Base-by-base conservation (phyloP, 495 filamentous ascomycete species). In the Tirmania nivea region DNA sequence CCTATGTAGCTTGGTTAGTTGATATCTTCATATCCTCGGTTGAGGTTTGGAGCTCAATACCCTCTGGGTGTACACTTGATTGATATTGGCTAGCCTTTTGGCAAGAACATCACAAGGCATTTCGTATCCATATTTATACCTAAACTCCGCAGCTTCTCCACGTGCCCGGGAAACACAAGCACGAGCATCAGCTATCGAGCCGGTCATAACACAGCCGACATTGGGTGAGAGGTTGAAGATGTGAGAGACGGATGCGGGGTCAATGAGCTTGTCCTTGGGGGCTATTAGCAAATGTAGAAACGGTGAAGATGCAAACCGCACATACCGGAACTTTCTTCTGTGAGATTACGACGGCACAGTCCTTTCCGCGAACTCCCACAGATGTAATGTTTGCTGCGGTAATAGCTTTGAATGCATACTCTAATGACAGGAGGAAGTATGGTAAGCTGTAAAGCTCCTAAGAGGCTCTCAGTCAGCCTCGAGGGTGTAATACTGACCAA, bases 381-480 rank as follows among this genome's bases (percentile, higher is more conserved):
- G 90, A 90, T 69, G 90, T 96, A 68, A 96, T 97, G 68, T 96
- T 96, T 48, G 90, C 90, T 50, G 90, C 87, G 58, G 89, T 96
- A 70, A 97, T 97, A 42, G 90, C 90, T 72, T 97, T 97, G 79
- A 97, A 97, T 54, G 90, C 90, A 94, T 97, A 97, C 77, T 97
- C 90, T 96, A 50, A 31, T 45, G 12, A 8, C 39, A 3, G 7
- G 25, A 31, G 2, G 25, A 45, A 45, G 3, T 45, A 45, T 45
- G 25, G 55, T 62, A 50, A 65, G 63, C 51, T 52, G 1, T 50
- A 50, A 42, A 45, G 9, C 39, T 45, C 17, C 14, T 19, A 6
- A 3, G 3, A 14, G 39, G 39, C 39, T 45, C 0, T 19, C 9
- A 5, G 39, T 14, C 12, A 3, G 7, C 25, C 3, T 31, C 7